Evolutionary conservation across 106 monocot genomes (phyloP).

Genomic region (Phalaenopsis equestris): DNA sequence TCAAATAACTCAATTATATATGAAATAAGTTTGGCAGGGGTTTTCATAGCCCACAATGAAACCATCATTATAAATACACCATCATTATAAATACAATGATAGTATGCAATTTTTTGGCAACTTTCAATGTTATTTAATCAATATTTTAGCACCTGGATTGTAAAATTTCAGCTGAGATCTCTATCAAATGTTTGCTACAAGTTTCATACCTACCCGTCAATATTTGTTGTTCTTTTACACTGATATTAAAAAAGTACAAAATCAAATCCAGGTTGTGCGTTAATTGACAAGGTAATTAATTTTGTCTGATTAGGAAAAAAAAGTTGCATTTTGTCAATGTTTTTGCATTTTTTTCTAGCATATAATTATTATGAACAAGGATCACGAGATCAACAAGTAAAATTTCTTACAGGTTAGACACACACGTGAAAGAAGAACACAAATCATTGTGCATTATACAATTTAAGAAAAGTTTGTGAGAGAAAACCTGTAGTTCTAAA

Average conservation of each 20-base stretch:
- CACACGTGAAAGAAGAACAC: neutral
- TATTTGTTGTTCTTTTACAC: neutral
- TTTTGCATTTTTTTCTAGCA: neutral
- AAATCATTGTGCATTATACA: neutral
- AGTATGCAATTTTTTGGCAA: neutral
- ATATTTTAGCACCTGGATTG: neutral
- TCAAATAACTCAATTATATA: neutral
- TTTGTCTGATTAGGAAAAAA: neutral
- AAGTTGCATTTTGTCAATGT: neutral
- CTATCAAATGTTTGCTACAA: neutral
- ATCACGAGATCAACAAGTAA: neutral
- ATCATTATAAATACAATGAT: neutral
- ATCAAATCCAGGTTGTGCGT: neutral
- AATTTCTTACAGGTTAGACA: neutral
- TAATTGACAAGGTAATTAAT: neutral
- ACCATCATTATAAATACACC: neutral
- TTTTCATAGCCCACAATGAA: neutral
- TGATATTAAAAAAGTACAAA: neutral
- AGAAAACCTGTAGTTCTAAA: slow-evolving; percentile 25
- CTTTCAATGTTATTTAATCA: neutral
- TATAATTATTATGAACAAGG: neutral
- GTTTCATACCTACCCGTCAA: neutral
- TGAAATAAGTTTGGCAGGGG: neutral
- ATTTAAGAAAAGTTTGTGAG: neutral
- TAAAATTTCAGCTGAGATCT: neutral